These are phyloP conservation scores for Parmelia sp. DNA, from an alignment of 495 filamentous ascomycete species.

Conservation along the genomic window DNA sequence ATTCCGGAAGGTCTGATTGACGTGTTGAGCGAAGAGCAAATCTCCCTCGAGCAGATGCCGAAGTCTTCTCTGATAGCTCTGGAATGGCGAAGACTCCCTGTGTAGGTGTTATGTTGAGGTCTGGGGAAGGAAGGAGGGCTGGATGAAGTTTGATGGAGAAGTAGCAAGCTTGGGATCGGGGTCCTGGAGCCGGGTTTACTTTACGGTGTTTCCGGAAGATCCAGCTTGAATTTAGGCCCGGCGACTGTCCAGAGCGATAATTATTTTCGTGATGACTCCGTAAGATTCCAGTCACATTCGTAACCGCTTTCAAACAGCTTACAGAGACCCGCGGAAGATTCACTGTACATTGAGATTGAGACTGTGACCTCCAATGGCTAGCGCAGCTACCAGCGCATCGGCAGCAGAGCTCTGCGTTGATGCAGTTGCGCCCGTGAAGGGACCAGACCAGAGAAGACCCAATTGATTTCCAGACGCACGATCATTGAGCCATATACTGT, in stretches of 20 bases:
- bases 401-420: constrained; percentile 62
- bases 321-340: neutral
- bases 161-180: neutral
- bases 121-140: neutral
- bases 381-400: constrained; percentile 63
- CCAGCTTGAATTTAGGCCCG: neutral
- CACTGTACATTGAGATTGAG: neutral
- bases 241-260: neutral
- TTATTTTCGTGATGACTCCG: neutral
- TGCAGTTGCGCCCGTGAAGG: constrained; percentile 38
- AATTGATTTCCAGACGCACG: constrained; percentile 44
- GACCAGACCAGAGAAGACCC: constrained; percentile 49
- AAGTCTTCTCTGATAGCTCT: neutral
- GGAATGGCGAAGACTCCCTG: neutral
- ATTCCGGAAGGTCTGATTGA: neutral
- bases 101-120: neutral
- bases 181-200: too few species aligned
- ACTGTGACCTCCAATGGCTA: neutral
- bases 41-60: neutral
- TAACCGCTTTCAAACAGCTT: neutral
- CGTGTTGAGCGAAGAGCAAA: neutral
- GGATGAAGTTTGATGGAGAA: neutral
- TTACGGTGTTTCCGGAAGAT: too few species aligned
- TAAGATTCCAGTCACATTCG: neutral
- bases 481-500: constrained; percentile 61